Evolutionary conservation across 129 eudicot genomes (phyloP).

Genomic region (Scalesia atractyloides): DNA sequence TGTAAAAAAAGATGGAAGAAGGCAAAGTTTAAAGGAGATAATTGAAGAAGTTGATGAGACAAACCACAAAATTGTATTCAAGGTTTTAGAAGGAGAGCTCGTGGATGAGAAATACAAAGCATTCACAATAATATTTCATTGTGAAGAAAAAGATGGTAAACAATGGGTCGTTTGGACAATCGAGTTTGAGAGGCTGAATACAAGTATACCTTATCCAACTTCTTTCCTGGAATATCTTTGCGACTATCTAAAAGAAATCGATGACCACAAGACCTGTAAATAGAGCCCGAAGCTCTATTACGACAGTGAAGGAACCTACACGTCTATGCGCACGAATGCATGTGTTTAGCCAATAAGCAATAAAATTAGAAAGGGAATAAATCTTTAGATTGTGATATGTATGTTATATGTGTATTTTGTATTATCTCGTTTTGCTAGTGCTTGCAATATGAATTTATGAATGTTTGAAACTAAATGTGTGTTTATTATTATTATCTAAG

Average conservation of each 20-base stretch:
- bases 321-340: not conserved
- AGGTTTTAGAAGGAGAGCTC: conserved; percentile 29
- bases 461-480: no score
- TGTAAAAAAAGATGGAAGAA: conserved; percentile 33
- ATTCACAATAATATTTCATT: conserved; percentile 21
- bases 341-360: not conserved
- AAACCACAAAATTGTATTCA: conserved; percentile 32
- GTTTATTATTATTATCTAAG: no score
- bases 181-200: conserved; percentile 35
- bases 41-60: conserved; percentile 35
- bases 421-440: not conserved
- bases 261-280: conserved; percentile 8
- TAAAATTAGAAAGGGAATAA: not conserved
- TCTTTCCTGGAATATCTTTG: conserved; percentile 25
- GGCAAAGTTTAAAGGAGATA: conserved; percentile 8
- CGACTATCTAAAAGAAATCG: conserved; percentile 20
- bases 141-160: conserved; percentile 26
- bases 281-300: not conserved
- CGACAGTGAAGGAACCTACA: not conserved
- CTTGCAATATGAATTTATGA: not conserved
- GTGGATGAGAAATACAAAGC: conserved; percentile 29
- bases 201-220: conserved; percentile 26
- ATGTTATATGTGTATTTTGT: not conserved
- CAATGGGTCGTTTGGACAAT: conserved; percentile 35
- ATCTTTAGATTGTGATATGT: not conserved